phyloP scores from a whole-genome alignment of 768 basidiomycete species.

The Tricholoma flavovirens region DNA sequence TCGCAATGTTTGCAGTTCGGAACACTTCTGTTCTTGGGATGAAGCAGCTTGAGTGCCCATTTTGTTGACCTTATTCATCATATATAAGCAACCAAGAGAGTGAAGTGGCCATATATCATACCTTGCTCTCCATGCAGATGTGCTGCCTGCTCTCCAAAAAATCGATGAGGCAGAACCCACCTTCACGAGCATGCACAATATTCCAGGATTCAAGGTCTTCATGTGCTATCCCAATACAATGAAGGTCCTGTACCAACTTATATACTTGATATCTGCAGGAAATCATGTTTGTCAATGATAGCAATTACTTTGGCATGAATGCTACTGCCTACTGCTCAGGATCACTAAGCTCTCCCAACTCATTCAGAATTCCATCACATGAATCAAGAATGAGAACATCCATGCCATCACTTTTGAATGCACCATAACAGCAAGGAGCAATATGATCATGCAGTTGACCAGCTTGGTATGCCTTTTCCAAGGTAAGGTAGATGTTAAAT shows the following conservation, averaged over 20 bases:
- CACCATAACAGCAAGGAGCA: constrained; percentile 17
- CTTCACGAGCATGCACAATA: constrained; percentile 12
- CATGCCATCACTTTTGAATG: constrained; percentile 11
- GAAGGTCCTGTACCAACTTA: constrained; percentile 14
- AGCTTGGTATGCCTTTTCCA: constrained; percentile 15
- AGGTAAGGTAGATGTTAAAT: constrained; percentile 14
- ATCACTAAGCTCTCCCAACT: constrained; percentile 13
- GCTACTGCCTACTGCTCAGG: constrained; percentile 13
- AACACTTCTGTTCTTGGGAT: constrained; percentile 11
- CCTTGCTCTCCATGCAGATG: constrained; percentile 9
- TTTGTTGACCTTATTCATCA: background rate
- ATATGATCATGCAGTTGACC: constrained; percentile 11
- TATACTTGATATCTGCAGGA: constrained; percentile 15
- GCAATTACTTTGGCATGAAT: constrained; percentile 9
- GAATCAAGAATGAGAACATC: constrained; percentile 16
- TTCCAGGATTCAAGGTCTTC: constrained; percentile 17
- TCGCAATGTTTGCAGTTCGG: constrained; percentile 16
- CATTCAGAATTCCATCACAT: constrained; percentile 15
- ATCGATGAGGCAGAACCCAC: constrained; percentile 14
- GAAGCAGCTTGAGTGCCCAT: constrained; percentile 3
- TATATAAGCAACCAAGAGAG: constrained; percentile 8
- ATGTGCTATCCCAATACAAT: constrained; percentile 15
- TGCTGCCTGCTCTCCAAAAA: constrained; percentile 15
- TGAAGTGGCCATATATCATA: constrained; percentile 3
- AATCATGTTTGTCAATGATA: constrained; percentile 13